A percentile compares a stretch with the other conserved stretches of the same genome.
Conservation (phyloP, 2,329 filamentous ascomycete genomes). For the Paecilomyces dactylethromorphus region DNA sequence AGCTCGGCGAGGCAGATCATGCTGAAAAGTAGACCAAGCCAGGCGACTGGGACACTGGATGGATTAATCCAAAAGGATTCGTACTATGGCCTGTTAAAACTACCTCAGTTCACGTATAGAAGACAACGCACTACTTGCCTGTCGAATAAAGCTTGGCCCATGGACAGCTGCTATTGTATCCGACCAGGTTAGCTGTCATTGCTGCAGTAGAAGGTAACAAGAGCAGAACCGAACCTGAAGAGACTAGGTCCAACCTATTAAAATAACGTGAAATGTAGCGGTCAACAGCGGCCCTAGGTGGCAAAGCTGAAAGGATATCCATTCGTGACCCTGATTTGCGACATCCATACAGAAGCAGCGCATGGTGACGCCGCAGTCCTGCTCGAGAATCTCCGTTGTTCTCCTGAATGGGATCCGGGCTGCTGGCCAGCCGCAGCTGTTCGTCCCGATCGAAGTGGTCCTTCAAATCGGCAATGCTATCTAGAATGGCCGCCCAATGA, state of each 20-base stretch:
- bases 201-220: too few relatives aligned
- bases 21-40: conserved; percentile 40
- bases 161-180: too few relatives aligned
- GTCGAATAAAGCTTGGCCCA: too few relatives aligned
- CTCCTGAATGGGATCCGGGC: too few relatives aligned
- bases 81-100: conserved; percentile 26
- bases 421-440: conserved; percentile 6
- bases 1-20: conserved; percentile 24
- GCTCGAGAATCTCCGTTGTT: too few relatives aligned
- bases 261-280: conserved; percentile 20
- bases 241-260: conserved; percentile 7
- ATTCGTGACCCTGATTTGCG: conserved; percentile 4
- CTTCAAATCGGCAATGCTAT: conserved; percentile 18
- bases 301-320: conserved; percentile 16
- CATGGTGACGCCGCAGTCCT: background rate
- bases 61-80: conserved; percentile 38
- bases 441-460: conserved; percentile 16
- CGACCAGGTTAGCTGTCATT: too few relatives aligned
- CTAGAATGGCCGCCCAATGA: conserved; percentile 22
- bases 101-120: too few relatives aligned
- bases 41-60: conserved; percentile 30
- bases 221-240: too few relatives aligned
- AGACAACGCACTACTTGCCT: too few relatives aligned
- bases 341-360: background rate
- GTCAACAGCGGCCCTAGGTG: conserved; percentile 15